Evolutionary conservation across 257 asterid genomes (phyloP).

Genomic region (Solanum peruvianum): DNA sequence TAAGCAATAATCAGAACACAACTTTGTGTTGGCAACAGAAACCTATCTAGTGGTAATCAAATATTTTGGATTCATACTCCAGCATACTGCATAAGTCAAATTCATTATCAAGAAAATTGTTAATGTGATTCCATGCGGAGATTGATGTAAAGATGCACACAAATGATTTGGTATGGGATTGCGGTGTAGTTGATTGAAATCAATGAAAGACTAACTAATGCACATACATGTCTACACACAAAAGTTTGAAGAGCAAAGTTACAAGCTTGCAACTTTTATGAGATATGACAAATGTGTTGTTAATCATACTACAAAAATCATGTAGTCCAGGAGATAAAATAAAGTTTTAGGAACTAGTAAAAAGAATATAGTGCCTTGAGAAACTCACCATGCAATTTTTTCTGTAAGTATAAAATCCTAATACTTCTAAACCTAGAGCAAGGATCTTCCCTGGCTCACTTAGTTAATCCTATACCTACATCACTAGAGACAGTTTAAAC

Average conservation of each 20-base stretch:
- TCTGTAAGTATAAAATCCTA: neutral
- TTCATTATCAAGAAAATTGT: neutral
- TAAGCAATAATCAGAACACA: neutral
- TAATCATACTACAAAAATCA: neutral
- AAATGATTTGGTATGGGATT: neutral
- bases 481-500: neutral
- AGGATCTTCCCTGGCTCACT: neutral
- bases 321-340: neutral
- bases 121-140: neutral
- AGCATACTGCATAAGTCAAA: neutral
- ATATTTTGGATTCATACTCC: neutral
- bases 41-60: neutral
- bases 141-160: neutral
- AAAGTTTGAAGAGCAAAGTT: neutral
- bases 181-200: neutral
- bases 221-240: neutral
- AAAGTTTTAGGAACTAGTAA: neutral
- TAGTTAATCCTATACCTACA: neutral
- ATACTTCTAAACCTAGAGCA: neutral
- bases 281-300: neutral
- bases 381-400: neutral
- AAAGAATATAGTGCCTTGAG: neutral
- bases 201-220: neutral
- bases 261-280: neutral
- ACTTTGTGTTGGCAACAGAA: neutral